These are phyloP conservation scores for Cadophora malorum DNA, from an alignment of 2,329 filamentous ascomycete species.

Conservation along the genomic window DNA sequence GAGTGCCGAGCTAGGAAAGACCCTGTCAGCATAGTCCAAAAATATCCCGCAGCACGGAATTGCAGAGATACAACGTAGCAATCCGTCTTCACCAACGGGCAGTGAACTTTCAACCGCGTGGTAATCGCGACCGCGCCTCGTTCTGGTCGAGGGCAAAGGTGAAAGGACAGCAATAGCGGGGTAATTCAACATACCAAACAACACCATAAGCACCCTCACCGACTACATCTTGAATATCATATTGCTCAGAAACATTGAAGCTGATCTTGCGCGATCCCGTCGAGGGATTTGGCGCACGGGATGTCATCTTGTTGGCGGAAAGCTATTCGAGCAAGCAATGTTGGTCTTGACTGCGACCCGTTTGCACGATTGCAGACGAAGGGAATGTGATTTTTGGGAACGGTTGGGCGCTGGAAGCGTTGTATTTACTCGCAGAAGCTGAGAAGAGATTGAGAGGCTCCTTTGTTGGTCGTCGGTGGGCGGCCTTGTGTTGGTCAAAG, in stretches of 20 bases:
- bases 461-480: constrained; percentile 18
- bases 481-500: constrained; percentile 1
- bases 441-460: background rate
- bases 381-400: constrained; percentile 4
- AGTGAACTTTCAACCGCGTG: background rate
- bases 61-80: background rate
- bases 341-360: constrained; percentile 5
- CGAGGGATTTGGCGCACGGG: constrained; percentile 56
- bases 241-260: constrained; percentile 99
- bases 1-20: constrained; percentile 77
- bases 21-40: constrained; percentile 16
- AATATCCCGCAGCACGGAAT: background rate
- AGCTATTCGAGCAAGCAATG: constrained; percentile 10
- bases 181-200: constrained; percentile 75
- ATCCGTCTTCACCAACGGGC: background rate
- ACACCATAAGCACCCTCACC: constrained; percentile 98
- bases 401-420: background rate
- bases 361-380: constrained; percentile 21
- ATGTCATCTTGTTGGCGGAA: constrained; percentile 36
- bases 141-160: background rate
- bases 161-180: constrained; percentile 13
- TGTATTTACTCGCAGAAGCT: background rate
- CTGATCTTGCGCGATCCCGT: constrained; percentile 89
- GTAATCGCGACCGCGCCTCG: background rate
- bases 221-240: constrained; percentile 99